phyloP scores from a whole-genome alignment of 2,329 filamentous ascomycete species.

The Diaporthe citrichinensis region DNA sequence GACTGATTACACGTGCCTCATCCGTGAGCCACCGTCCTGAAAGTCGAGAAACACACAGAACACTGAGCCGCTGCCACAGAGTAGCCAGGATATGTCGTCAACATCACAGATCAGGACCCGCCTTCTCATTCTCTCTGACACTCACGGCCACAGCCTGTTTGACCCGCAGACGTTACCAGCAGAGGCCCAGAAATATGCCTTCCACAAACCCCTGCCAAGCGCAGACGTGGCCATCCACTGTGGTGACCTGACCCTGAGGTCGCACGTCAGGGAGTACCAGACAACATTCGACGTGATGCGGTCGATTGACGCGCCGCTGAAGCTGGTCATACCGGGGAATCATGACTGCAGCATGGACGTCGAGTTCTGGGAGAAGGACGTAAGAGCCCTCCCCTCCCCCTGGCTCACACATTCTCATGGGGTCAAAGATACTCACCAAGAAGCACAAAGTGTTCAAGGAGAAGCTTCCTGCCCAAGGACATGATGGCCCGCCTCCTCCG shows the following conservation, averaged over 20 bases:
- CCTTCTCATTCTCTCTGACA: conserved; percentile 42
- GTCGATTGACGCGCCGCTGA: conserved; percentile 37
- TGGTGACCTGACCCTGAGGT: conserved; percentile 28
- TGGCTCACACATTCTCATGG: too few relatives aligned
- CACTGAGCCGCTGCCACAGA: background rate
- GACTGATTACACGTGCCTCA: background rate
- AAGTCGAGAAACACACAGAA: background rate
- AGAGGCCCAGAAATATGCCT: conserved; percentile 20
- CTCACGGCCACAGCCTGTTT: conserved; percentile 35
- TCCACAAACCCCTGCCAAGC: conserved; percentile 31
- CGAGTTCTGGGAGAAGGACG: conserved; percentile 13
- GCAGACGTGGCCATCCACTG: conserved; percentile 40
- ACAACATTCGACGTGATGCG: conserved; percentile 38
- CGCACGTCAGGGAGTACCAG: conserved; percentile 31
- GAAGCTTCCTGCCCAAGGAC: conserved; percentile 4
- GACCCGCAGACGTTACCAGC: conserved; percentile 4
- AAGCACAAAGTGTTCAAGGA: background rate
- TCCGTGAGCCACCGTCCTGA: background rate
- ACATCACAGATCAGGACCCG: conserved; percentile 36
- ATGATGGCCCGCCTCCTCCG: conserved; percentile 1
- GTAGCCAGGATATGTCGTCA: background rate
- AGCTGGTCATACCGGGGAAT: conserved; percentile 40
- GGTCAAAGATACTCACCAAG: background rate
- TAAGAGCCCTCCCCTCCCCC: background rate
- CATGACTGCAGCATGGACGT: conserved; percentile 37